Base-by-base conservation (phyloP, 164 flowering plant genomes). In the Echeveria elegans region DNA sequence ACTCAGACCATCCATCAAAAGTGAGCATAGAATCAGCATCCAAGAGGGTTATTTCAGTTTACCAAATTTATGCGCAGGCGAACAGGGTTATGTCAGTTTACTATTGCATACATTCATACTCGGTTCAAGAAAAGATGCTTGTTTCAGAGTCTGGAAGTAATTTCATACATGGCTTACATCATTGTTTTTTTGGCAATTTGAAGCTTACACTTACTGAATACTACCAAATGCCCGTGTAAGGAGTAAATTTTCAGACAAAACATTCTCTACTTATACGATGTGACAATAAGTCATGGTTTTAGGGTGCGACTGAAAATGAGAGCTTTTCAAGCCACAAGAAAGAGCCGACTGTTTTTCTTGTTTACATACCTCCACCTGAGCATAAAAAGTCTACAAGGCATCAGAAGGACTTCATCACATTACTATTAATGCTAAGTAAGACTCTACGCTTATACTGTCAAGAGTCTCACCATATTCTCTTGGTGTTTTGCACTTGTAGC, bases 401-500 rank as follows among this genome's bases (percentile, higher is more conserved):
- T 56, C 32, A 56, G 32, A 56, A 1, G 18, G 16, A n/a, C n/a
- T 26, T 12, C 2, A 53, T 53, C 30, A 56, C 34, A 56, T 11
- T 1, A 28, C 18, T 28, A 56, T 0, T 28, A 14, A 28, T 56
- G 31, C 18, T 26, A 56, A 9, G n/a, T 21, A 29, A 21, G 58
- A 11, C 29, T 52, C 12, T 3, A 10, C 52, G 15, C 47, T n/a
- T n/a, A 41, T n/a, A n/a, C n/a, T 47, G n/a, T n/a, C n/a, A n/a
- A n/a, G n/a, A 41, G 16, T 28, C 61, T 50, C 58, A 84, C 88
- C 81, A 45, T 23, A 80, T 4, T 82, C 83, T 66, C 72, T 82
- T 30, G 86, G 85, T 41, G 77, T 68, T 65, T 68, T 82, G 84
- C 88, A 86, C 69, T 76, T 86, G 67, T 53, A 82, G 63, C 91